Evolutionary conservation across 2,329 filamentous ascomycete genomes (phyloP).

Genomic region (Pseudonectria buxi): DNA sequence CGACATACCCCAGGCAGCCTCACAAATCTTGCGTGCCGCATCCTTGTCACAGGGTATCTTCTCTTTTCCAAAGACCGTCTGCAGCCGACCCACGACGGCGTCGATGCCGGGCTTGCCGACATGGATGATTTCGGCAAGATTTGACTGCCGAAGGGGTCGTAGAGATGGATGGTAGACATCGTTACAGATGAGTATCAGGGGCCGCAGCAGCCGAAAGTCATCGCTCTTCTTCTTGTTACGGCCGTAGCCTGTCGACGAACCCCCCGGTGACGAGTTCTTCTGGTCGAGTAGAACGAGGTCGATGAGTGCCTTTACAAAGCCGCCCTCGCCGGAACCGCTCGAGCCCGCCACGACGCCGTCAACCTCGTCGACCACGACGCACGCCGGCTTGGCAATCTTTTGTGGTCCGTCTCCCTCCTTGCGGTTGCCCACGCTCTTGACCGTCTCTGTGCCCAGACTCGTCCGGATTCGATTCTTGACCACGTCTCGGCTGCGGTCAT

Average conservation of each 20-base stretch:
- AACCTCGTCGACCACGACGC: conserved; percentile 92
- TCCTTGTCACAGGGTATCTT: conserved; percentile 83
- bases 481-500: conserved; percentile 83
- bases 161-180: conserved; percentile 92
- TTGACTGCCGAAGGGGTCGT: conserved; percentile 76
- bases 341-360: conserved; percentile 85
- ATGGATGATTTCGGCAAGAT: conserved; percentile 81
- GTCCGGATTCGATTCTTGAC: conserved; percentile 89
- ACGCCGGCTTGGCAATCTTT: conserved; percentile 78
- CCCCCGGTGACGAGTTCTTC: conserved; percentile 52
- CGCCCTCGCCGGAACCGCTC: conserved; percentile 74
- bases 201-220: conserved; percentile 78
- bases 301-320: conserved; percentile 90
- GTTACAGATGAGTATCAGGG: conserved; percentile 92
- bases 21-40: conserved; percentile 76
- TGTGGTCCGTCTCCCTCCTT: conserved; percentile 49
- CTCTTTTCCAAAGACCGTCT: conserved; percentile 80
- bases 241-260: conserved; percentile 13
- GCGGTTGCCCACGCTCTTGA: conserved; percentile 64
- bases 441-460: conserved; percentile 87
- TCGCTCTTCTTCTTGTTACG: conserved; percentile 69
- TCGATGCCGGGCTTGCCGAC: conserved; percentile 84
- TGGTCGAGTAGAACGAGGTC: conserved; percentile 83
- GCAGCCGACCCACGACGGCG: conserved; percentile 74
- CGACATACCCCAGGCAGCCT: conserved; percentile 74